A percentile compares a stretch with the other conserved stretches of the same genome.
Evolutionary conservation across 441 rosid genomes (phyloP).

Genomic region (Flueggea neowawraea): DNA sequence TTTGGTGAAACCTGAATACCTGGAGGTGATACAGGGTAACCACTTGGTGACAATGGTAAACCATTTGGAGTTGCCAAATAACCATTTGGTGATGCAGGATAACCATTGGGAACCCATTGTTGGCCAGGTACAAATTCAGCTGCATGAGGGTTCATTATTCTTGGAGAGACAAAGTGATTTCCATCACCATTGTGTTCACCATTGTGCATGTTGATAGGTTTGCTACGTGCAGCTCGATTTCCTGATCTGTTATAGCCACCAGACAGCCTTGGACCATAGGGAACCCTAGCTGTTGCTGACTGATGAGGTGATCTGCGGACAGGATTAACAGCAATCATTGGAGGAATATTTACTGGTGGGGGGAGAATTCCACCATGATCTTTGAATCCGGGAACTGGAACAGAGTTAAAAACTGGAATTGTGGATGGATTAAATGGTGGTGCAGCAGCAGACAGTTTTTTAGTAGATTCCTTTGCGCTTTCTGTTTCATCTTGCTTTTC

Average conservation of each 20-base stretch:
- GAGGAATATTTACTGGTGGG: conserved; percentile 51
- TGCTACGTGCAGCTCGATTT: conserved; percentile 33
- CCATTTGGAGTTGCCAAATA: conserved; percentile 53
- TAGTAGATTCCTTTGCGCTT: conserved; percentile 43
- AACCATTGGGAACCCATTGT: conserved; percentile 86
- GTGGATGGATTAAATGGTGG: conserved; percentile 80
- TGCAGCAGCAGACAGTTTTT: conserved; percentile 89
- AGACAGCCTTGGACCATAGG: conserved; percentile 62
- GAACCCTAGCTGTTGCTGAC: conserved; percentile 53
- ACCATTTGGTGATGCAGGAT: conserved; percentile 69
- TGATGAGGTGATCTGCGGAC: conserved; percentile 72
- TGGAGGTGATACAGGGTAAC: conserved; percentile 43
- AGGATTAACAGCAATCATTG: conserved; percentile 54
- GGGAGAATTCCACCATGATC: conserved; percentile 46
- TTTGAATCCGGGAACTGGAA: conserved; percentile 32
- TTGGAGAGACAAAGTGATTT: conserved; percentile 43
- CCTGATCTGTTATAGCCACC: conserved; percentile 66
- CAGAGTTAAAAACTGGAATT: conserved; percentile 32
- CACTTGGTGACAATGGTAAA: conserved; percentile 44
- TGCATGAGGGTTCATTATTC: conserved; percentile 64
- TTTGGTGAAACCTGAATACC: conserved; percentile 43
- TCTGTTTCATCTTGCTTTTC: conserved; percentile 33
- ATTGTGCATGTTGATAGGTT: conserved; percentile 30
- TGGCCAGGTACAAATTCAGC: conserved; percentile 69
- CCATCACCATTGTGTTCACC: conserved; percentile 31